A percentile compares a stretch with the other conserved stretches of the same genome.
These are phyloP conservation scores for Ceratobasidium sp. DNA, from an alignment of 1,284 basidiomycete genomes.

Conservation along the genomic window DNA sequence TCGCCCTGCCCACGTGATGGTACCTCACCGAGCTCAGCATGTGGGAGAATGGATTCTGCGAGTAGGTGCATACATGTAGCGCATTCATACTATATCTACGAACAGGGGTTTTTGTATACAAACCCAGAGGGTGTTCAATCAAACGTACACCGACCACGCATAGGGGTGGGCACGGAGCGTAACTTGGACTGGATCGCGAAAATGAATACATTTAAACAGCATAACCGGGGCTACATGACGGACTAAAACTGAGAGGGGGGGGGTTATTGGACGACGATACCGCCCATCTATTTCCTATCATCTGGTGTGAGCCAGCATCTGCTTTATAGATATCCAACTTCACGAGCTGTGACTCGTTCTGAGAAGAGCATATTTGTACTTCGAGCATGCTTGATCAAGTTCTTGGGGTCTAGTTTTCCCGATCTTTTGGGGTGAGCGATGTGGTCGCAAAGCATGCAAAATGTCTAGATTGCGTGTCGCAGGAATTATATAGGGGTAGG, in stretches of 20 bases:
- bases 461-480: slow-evolving; percentile 17
- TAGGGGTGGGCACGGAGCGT: slow-evolving; percentile 81
- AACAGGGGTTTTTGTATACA: too few relatives aligned
- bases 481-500: background rate
- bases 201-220: background rate
- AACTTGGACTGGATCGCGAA: slow-evolving; percentile 76
- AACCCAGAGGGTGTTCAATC: too few relatives aligned
- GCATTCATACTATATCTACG: too few relatives aligned
- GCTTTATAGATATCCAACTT: background rate
- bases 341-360: background rate
- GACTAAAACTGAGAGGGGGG: slow-evolving; percentile 91
- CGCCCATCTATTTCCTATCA: slow-evolving; percentile 65
- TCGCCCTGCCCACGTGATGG: too few relatives aligned
- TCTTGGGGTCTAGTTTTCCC: slow-evolving; percentile 13
- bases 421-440: background rate
- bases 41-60: too few relatives aligned
- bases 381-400: background rate
- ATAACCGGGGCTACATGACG: slow-evolving; percentile 65
- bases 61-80: too few relatives aligned
- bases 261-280: slow-evolving; percentile 98
- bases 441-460: background rate
- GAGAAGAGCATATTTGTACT: too few relatives aligned
- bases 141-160: slow-evolving; percentile 93
- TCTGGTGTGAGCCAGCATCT: background rate
- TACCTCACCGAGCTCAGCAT: too few relatives aligned